Base-by-base conservation (phyloP, 345 rosid species). In the Salix koriyanagi region DNA sequence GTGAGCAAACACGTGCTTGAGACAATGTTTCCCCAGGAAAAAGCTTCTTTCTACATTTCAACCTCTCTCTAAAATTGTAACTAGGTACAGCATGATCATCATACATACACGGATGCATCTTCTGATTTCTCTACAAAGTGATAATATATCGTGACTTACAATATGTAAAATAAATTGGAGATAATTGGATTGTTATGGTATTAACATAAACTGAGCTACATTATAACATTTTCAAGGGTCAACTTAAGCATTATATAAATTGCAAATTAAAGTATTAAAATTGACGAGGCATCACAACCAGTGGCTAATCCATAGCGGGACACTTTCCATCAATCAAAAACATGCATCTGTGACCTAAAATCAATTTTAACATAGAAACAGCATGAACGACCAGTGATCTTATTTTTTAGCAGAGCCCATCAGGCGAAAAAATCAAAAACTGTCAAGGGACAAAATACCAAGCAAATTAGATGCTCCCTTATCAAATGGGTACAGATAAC, bases 61-160 rank as follows among this genome's bases (percentile, higher is more conserved):
- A 70, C 76, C 97, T 87, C 82, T 90, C 92, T 81, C 99, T 85
- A 71, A 92, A 82, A 74, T 92, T 91, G 88, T 96, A 96, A 62
- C 72, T 79, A 60, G 89, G 77, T 77, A 91, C 94, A 79, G 68
- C 64, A 26, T 84, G 84, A 84, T 91, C 97, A 23, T 89, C 97
- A 77, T 93, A 92, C 85, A 89, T 67, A 75, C 79, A 85, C 4
- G 97, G 99, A 80, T 88, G 97, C 94, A 88, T 90, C 89, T 79
- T 91, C 87, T 84, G 91, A 69, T 84, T 69, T 85, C 84, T 92
- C 97, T 92, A 86, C 77, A 83, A 72, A 77, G 77, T 18, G 52
- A 7, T 66, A 73, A 65, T 21, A 79, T 19, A 41, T 68, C 23
- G 54, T 42, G 42, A 75, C 77, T 81, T 70, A 26, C 39, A 65